A percentile compares a stretch with the other conserved stretches of the same genome.
Conservation (phyloP, 2,329 filamentous ascomycete species). For the Claviceps digitariae region DNA sequence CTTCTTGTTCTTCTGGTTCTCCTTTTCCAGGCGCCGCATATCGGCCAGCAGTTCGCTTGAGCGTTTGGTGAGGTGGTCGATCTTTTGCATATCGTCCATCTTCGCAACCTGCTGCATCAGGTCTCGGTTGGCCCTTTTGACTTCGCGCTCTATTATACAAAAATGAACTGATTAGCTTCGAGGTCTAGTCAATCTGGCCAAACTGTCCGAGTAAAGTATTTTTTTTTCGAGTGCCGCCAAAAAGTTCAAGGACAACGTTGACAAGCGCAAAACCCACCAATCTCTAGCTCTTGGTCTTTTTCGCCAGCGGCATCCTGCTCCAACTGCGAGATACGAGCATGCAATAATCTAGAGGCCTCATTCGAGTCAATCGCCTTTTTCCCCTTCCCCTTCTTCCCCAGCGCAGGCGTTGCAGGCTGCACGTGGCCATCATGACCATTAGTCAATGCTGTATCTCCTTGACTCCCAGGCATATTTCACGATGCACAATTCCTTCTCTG, state of each 20-base stretch:
- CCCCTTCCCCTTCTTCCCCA: conserved; percentile 62
- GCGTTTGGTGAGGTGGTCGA: conserved; percentile 79
- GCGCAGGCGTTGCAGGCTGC: conserved; percentile 28
- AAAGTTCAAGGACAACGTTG: neutral
- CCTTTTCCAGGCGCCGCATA: conserved; percentile 90
- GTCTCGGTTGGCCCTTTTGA: conserved; percentile 87
- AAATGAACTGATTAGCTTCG: conserved; percentile 1
- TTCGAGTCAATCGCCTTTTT: conserved; percentile 77
- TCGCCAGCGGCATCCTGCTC: conserved; percentile 88
- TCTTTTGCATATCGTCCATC: conserved; percentile 82
- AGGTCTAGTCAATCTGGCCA: neutral
- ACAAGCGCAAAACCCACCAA: conserved; percentile 42
- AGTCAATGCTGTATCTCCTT: conserved; percentile 26
- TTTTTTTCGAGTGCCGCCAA: neutral
- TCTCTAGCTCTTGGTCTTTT: conserved; percentile 91
- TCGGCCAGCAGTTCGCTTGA: conserved; percentile 85
- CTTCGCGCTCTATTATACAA: conserved; percentile 59
- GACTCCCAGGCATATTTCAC: conserved; percentile 25
- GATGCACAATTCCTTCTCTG: conserved; percentile 8
- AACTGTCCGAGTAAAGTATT: neutral
- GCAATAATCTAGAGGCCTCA: conserved; percentile 82
- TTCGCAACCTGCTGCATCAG: conserved; percentile 78
- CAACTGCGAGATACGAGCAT: conserved; percentile 87
- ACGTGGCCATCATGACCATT: conserved; percentile 28
- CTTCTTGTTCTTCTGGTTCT: conserved; percentile 93